phyloP scores from a whole-genome alignment of 305 asterid species.

The Andrographis paniculata region DNA sequence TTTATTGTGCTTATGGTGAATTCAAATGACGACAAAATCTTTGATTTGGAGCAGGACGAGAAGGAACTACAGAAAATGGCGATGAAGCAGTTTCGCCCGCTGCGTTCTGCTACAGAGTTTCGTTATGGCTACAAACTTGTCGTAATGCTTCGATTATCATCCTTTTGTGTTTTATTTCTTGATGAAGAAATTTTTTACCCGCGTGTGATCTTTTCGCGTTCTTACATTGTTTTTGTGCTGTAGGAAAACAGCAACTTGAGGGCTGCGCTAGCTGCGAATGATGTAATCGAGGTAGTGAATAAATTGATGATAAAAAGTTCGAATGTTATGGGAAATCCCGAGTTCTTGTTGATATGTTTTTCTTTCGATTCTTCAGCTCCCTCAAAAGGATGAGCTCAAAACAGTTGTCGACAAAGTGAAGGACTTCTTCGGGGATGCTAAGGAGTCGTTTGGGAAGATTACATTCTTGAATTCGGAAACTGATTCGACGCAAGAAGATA shows the following conservation, averaged over 20 bases:
- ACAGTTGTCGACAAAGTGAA: conserved; percentile 87
- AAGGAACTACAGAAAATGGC: conserved; percentile 87
- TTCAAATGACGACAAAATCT: too few relatives aligned
- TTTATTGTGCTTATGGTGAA: not conserved
- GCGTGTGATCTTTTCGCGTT: not conserved
- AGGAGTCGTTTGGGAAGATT: conserved; percentile 92
- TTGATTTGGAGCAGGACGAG: conserved; percentile 58
- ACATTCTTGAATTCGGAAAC: conserved; percentile 45
- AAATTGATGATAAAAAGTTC: too few relatives aligned
- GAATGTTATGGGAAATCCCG: not conserved
- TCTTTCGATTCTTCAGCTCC: conserved; percentile 48
- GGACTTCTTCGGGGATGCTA: conserved; percentile 88
- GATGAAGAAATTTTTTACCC: too few relatives aligned
- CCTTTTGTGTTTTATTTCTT: not conserved
- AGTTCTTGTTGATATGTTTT: not conserved
- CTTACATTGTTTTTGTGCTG: conserved; percentile 19
- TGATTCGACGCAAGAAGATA: conserved; percentile 45
- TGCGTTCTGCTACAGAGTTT: conserved; percentile 72
- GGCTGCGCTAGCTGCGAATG: conserved; percentile 61
- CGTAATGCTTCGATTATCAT: conserved; percentile 43
- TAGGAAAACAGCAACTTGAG: conserved; percentile 82
- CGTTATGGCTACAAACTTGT: conserved; percentile 96
- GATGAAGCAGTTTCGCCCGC: conserved; percentile 57
- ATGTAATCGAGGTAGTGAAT: conserved; percentile 87
- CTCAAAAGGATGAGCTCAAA: conserved; percentile 64